Base-by-base conservation (phyloP, 192 early-diverging fungal species). In the Funneliformis geosporum region DNA sequence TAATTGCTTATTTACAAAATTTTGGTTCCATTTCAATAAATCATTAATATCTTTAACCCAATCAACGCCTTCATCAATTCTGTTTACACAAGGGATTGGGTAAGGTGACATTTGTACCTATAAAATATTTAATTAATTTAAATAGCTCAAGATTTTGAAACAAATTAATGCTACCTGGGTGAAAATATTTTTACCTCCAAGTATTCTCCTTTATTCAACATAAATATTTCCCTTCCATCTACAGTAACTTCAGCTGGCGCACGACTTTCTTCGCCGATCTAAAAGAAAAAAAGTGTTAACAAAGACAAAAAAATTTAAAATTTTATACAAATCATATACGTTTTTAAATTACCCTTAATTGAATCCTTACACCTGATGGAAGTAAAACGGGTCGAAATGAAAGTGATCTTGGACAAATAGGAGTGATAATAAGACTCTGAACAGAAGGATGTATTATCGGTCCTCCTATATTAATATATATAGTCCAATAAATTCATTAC, bases 21-120 rank as follows among this genome's bases (percentile, higher is more conserved):
- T 86, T 76, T 96, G 93, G 79, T 97, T 97, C 89, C 95, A 97
- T 80, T 94, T 93, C 59, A 97, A 83, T 75, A 94, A 86, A 60
- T 93, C 88, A 82, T 94, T 96, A 80, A 97, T 94, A 81, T 94
- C 94, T 75, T 88, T 86, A 33, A 90, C 89, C 95, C 95, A 97
- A 33, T 92, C 92, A 25, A 87, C 86, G 0, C 89, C 91, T 64
- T 89, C 85, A 75, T 90, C 85, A 27, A 87, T 86, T 9, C 91
- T 76, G 42, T 90, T 93, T 43, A 96, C 89, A 73, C 92, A 96
- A 23, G 94, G 91, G 61, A 95, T 92, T 21, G 93, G 91, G 69
- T 90, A 94, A 28, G 85, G 86, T 42, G 95, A 96, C 84, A 91
- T 87, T 47, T 86, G 79, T 5, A 91, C 84, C 85, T 87, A 62